Base-by-base conservation (phyloP, 805 yeast species). In the Citeromyces matritensis region DNA sequence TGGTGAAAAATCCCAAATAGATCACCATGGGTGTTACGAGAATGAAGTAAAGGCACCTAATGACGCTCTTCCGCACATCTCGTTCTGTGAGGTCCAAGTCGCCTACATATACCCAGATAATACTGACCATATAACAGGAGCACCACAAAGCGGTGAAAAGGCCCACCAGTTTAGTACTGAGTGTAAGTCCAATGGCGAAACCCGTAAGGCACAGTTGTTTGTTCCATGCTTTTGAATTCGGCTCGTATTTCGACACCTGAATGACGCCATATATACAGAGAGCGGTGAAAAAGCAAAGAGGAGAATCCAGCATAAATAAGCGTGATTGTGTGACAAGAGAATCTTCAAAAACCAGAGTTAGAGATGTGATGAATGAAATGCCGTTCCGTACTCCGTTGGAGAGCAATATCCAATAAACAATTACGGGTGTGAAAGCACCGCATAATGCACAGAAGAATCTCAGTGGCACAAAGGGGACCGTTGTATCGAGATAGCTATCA, bases 81-180 rank as follows among this genome's bases (percentile, higher is more conserved):
- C 29, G 29, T 10, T 26, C 29, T 15, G 67, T 27, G 3, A 76
- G 57, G 4, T 55, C 50, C 23, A 79, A 48, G 49, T 88, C 95
- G 9, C 91, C 93, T 25, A 78, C 47, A 9, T 69, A 43, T 37
- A 50, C 48, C 95, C 95, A 85, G 29, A 77, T 49, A 37, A 73
- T 71, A 35, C 59, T 55, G 2, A 63, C 32, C 3, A 66, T 53
- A 30, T 72, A 43, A 0, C 56, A 4, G 2, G 73, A 65, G 9
- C 80, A 53, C 93, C 93, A 84, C 0, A 52, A 52, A 34, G 72
- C 51, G 0, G 88, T 77, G 43, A 71, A 69, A 14, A 74, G 32
- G 0, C 94, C 96, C 4, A 78, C 65, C 64, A 73, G 69, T 45
- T 82, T 81, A 3, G 79, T 65, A 6, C 85, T 65, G 2, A 73